Evolutionary conservation across 2,329 filamentous ascomycete species (phyloP).

Genomic region (Fusarium chuoi): DNA sequence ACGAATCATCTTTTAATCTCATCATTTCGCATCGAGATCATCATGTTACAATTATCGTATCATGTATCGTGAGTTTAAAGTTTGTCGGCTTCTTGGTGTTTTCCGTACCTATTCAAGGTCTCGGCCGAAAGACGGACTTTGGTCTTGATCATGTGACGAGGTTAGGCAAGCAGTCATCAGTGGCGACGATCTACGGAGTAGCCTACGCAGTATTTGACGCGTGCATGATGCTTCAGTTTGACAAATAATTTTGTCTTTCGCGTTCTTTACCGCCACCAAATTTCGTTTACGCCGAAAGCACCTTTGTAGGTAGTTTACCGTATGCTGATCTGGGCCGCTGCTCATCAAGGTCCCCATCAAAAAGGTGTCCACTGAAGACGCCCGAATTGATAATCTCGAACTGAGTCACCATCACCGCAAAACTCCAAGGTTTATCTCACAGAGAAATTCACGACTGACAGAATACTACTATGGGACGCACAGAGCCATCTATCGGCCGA

Average conservation of each 20-base stretch:
- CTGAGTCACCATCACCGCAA: background rate
- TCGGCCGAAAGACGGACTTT: background rate
- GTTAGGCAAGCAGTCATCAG: background rate
- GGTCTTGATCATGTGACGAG: constrained; percentile 11
- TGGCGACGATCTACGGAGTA: constrained; percentile 3
- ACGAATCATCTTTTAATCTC: background rate
- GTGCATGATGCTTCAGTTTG: background rate
- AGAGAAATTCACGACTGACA: no score
- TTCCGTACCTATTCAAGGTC: background rate
- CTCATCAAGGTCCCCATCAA: constrained; percentile 16
- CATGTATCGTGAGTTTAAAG: background rate
- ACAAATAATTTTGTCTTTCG: no score
- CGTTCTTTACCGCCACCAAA: no score
- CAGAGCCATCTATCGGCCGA: constrained; percentile 37
- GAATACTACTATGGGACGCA: constrained; percentile 34
- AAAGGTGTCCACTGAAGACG: background rate
- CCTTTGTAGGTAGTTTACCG: constrained; percentile 8
- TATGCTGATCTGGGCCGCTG: background rate
- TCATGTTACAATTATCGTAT: background rate
- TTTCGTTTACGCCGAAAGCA: rapidly evolving
- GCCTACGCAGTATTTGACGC: background rate
- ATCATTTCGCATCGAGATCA: background rate
- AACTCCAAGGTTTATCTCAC: background rate
- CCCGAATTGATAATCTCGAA: background rate
- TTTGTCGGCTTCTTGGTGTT: background rate